phyloP scores from a whole-genome alignment of 768 basidiomycete species.

The Boletus pseudo-olivaceus region DNA sequence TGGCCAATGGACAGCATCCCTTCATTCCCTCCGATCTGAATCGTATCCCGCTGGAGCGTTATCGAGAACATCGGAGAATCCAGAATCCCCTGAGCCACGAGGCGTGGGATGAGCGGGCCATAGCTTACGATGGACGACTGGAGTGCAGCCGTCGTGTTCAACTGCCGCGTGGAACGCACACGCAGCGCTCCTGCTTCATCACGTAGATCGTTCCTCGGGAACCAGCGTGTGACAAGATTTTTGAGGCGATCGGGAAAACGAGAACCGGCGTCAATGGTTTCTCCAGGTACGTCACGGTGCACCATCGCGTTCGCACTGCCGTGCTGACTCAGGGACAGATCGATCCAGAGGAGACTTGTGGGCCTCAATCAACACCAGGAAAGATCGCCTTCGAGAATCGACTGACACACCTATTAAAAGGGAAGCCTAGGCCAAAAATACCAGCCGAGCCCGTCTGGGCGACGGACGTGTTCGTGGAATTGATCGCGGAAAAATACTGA shows the following conservation, averaged over 20 bases:
- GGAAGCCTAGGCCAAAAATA: slow-evolving; percentile 75
- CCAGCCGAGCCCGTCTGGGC: slow-evolving; percentile 54
- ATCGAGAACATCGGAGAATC: slow-evolving; percentile 50
- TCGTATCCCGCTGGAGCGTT: slow-evolving; percentile 63
- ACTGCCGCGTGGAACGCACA: slow-evolving; percentile 6
- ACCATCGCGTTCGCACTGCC: neutral
- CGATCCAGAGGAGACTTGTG: slow-evolving; percentile 45
- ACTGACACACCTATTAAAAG: slow-evolving; percentile 55
- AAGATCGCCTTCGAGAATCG: neutral
- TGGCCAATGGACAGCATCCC: slow-evolving; percentile 66
- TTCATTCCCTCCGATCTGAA: slow-evolving; percentile 65
- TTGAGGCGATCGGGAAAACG: slow-evolving; percentile 4
- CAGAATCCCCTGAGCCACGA: slow-evolving; percentile 38
- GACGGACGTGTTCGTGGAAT: slow-evolving; percentile 64
- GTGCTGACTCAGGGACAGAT: slow-evolving; percentile 30
- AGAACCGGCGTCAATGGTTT: neutral
- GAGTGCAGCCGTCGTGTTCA: slow-evolving; percentile 24
- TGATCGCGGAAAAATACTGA: slow-evolving; percentile 66
- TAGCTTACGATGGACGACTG: slow-evolving; percentile 41
- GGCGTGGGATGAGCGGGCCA: slow-evolving; percentile 46
- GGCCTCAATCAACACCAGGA: neutral
- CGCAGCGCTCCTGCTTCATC: neutral
- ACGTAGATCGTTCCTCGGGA: slow-evolving; percentile 6
- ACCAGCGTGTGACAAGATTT: slow-evolving; percentile 20
- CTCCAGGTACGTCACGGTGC: neutral